Conservation (phyloP, 305 asterid genomes). For the Fraxinus dipetala region DNA sequence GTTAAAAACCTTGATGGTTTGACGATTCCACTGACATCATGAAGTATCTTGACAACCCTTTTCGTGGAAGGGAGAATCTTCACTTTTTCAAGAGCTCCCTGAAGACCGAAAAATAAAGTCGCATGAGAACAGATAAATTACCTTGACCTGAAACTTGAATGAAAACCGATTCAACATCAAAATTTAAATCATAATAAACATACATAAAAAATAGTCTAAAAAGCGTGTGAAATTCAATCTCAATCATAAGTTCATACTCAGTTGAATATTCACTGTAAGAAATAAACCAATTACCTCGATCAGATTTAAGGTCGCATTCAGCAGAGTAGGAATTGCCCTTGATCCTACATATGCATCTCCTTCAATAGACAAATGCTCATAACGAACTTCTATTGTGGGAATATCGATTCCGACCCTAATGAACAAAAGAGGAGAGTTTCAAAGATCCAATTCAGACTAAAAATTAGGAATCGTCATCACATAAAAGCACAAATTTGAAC, state of each 20-base stretch:
- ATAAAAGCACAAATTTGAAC: background rate
- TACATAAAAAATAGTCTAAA: background rate
- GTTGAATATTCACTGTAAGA: background rate
- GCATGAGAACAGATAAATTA: background rate
- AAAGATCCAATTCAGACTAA: background rate
- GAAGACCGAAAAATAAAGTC: conserved; percentile 4
- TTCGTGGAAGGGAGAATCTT: conserved; percentile 77
- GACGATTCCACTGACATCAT: conserved; percentile 62
- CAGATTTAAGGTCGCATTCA: conserved; percentile 60
- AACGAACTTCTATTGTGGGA: conserved; percentile 82
- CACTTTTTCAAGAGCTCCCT: conserved; percentile 65
- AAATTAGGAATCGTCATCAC: background rate
- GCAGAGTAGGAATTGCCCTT: conserved; percentile 86
- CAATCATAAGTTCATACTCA: background rate
- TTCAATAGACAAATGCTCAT: conserved; percentile 62
- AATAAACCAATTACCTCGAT: conserved; percentile 53
- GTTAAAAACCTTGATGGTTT: conserved; percentile 74
- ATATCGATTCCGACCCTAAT: conserved; percentile 74
- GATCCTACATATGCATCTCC: conserved; percentile 76
- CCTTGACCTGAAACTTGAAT: background rate
- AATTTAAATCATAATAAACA: background rate
- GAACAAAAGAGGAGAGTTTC: background rate
- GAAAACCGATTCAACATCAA: background rate
- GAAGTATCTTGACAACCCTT: conserved; percentile 64
- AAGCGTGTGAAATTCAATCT: background rate